Evolutionary conservation across 345 rosid species (phyloP), one percentile per base, ranked within the genome.

Genomic region (Ceriops decandra): DNA sequence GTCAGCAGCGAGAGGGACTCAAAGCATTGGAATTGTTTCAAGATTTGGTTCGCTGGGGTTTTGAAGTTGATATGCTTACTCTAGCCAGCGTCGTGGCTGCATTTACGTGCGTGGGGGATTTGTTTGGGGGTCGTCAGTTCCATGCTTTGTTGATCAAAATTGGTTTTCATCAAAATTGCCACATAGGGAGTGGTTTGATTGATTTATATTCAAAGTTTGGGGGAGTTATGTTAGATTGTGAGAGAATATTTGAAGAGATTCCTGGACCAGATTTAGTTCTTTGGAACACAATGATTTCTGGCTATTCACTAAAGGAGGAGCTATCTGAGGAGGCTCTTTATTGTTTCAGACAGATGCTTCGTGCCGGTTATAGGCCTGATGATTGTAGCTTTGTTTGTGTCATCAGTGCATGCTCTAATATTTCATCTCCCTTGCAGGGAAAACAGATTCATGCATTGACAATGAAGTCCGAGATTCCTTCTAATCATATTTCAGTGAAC

Each of bases 211-310:
- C 92, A 2, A 93, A 93, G 73, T 91, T 95, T 69, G 86, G 88
- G 38, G 84, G 79, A 67, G 52, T 54, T 52, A 85, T 88, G 89
- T 72, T 5, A 66, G 87, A 88, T 20, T 80, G 87, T 32, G 60
- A 62, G 67, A 93, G 85, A 79, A 82, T 93, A n/a, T 89, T 93
- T 61, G 76, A 74, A 57, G 98, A 89, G 85, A 80, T 88, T 74
- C 53, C 42, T 10, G 68, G 68, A 6, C 86, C 87, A 56, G 97
- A 93, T 76, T 81, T 85, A 73, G 90, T 91, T 80, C 80, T 89
- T 9, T 93, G 97, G 98, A 93, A 93, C 79, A 89, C 97, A 0
- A 86, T 91, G 91, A 88, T 93, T 76, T 86, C 87, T 5, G 97
- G 96, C 46, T 91, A 89, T 70, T 89, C 97, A 0, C 78, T 78